Base-by-base conservation (phyloP, 352 stramenopile species). In the Pythium brassicae region DNA sequence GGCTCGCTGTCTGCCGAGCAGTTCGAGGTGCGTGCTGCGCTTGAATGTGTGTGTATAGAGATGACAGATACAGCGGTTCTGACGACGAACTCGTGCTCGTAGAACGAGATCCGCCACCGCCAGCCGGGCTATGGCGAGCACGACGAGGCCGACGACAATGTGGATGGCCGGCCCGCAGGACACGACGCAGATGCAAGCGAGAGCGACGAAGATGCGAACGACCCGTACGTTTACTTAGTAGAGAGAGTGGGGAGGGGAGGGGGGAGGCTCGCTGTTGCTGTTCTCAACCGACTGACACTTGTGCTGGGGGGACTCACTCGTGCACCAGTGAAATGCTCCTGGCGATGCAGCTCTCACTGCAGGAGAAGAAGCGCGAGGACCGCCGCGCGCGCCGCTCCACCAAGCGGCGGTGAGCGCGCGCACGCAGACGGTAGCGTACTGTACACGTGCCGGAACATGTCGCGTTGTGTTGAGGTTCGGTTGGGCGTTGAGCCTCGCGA, bases 71-170 rank as follows among this genome's bases (percentile, higher is more conserved):
- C 2, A 22, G 17, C 8, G 20, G 9, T 4, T 11, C 2, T 29
- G 25, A 44, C 26, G 22, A 43, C 25, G 25, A 34, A 26, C 15
- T 1, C 27, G 23, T 0, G 3, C 71, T 17, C 27, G 3, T 50
- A 91, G 78, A 88, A 92, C 61, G 81, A 92, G 57, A 89, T 92
- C 56, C 79, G 76, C 25, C 78, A 89, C 53, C 76, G 81, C 32
- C 56, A 50, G 26, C 68, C 65, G 8, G 45, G 43, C 19, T 25
- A 55, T 23, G 53, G 35, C 12, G 51, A n/a, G n/a, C n/a, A 50
- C 11, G 61, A 77, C n/a, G 62, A 74, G 29, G 20, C 25, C 20
- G 51, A 43, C 49, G 40, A 20, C 15, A 17, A 27, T 19, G 53
- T 0, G 22, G 47, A 9, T 46, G 40, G 15, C 17, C 37, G 37